phyloP scores from a whole-genome alignment of 495 filamentous ascomycete genomes.

The Lasiosphaeriaceae sp. region DNA sequence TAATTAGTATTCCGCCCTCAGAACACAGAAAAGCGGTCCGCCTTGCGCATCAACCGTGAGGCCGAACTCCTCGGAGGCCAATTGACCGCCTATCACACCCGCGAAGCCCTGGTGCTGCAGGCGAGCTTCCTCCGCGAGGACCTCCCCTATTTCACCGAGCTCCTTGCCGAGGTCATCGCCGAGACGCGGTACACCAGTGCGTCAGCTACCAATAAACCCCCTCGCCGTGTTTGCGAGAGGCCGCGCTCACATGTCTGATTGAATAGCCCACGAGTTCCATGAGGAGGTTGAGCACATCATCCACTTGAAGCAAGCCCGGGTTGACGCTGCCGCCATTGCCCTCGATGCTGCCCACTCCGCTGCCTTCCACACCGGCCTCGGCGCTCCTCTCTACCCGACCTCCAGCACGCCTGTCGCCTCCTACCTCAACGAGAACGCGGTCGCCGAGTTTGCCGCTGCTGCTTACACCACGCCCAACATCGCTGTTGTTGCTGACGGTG shows the following conservation, averaged over 20 bases:
- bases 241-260: slow-evolving; percentile 18
- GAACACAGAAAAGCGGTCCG: slow-evolving; percentile 81
- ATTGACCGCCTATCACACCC: slow-evolving; percentile 78
- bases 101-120: slow-evolving; percentile 86
- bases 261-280: slow-evolving; percentile 75
- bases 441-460: slow-evolving; percentile 66
- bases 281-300: slow-evolving; percentile 78
- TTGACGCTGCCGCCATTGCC: slow-evolving; percentile 68
- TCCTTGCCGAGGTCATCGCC: slow-evolving; percentile 85
- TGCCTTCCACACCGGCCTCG: slow-evolving; percentile 94
- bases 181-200: slow-evolving; percentile 81
- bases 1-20: slow-evolving; percentile 47
- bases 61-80: slow-evolving; percentile 87
- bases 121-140: slow-evolving; percentile 94
- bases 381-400: slow-evolving; percentile 66
- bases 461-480: slow-evolving; percentile 88
- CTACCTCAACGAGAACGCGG: slow-evolving; percentile 68
- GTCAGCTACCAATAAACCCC: slow-evolving; percentile 24
- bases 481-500: slow-evolving; percentile 84
- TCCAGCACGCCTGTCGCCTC: slow-evolving; percentile 64
- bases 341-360: slow-evolving; percentile 79
- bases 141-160: slow-evolving; percentile 95
- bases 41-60: slow-evolving; percentile 89
- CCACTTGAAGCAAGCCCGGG: slow-evolving; percentile 63
- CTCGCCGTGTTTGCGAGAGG: background rate